Conservation (phyloP, 129 eudicot species). For the Apium graveolens region DNA sequence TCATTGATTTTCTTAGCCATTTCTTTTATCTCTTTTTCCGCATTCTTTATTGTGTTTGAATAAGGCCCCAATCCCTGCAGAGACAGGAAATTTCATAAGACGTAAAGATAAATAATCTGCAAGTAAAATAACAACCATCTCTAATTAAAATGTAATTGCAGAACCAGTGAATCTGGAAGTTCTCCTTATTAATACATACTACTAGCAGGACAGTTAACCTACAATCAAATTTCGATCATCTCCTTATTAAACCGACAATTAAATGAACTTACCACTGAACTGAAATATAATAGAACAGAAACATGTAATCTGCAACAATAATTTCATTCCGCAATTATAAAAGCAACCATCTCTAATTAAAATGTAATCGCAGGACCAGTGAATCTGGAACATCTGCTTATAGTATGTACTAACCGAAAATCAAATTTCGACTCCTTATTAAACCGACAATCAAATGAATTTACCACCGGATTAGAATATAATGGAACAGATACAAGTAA, state of each 20-base stretch:
- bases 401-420: no score
- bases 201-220: neutral
- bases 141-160: neutral
- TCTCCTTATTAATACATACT: neutral
- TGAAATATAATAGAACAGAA: neutral
- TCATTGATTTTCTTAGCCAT: slow-evolving; percentile 90
- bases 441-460: neutral
- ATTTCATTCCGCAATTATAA: no score
- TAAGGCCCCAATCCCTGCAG: slow-evolving; percentile 96
- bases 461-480: neutral
- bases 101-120: neutral
- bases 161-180: neutral
- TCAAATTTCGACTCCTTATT: neutral
- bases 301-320: neutral
- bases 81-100: neutral
- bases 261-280: neutral
- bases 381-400: no score
- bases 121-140: neutral
- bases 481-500: neutral
- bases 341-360: no score
- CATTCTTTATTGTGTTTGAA: slow-evolving; percentile 74
- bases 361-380: no score
- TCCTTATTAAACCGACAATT: neutral
- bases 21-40: slow-evolving; percentile 87
- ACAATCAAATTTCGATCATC: neutral